phyloP scores from a whole-genome alignment of 148 eudicot genomes.

The Rhododendron kiyosumense region DNA sequence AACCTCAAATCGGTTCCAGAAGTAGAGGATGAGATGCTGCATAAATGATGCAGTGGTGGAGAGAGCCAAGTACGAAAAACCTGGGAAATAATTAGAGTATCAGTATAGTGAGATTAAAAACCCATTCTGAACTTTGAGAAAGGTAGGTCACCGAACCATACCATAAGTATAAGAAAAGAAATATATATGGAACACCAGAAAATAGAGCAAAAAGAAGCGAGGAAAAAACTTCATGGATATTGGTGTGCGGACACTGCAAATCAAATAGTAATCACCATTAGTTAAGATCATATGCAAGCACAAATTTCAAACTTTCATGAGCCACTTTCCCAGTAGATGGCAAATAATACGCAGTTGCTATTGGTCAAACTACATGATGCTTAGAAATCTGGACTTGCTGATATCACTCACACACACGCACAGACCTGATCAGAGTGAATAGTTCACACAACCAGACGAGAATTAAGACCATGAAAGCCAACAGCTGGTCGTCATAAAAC shows the following conservation, averaged over 20 bases:
- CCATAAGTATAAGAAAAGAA: constrained; percentile 93
- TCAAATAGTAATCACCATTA: constrained; percentile 11
- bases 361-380: constrained; percentile 1
- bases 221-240: constrained; percentile 99
- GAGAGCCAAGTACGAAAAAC: constrained; percentile 91
- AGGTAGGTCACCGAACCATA: constrained; percentile 28
- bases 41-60: constrained; percentile 94
- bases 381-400: not conserved
- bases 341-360: not conserved
- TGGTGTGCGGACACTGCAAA: constrained; percentile 96
- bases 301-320: not conserved
- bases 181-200: constrained; percentile 93
- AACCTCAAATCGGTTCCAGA: constrained; percentile 97
- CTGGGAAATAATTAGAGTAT: constrained; percentile 24
- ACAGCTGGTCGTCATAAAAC: constrained; percentile 94
- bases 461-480: constrained; percentile 98
- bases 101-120: not conserved
- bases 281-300: not conserved
- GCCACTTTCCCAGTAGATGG: not conserved
- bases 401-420: constrained; percentile 17
- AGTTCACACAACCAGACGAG: constrained; percentile 97
- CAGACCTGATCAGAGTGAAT: constrained; percentile 90
- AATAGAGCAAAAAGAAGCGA: constrained; percentile 95
- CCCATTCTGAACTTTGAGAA: not conserved
- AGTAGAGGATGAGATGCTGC: constrained; percentile 93